phyloP scores from a whole-genome alignment of 2,329 filamentous ascomycete genomes.

The Aspergillus felis region DNA sequence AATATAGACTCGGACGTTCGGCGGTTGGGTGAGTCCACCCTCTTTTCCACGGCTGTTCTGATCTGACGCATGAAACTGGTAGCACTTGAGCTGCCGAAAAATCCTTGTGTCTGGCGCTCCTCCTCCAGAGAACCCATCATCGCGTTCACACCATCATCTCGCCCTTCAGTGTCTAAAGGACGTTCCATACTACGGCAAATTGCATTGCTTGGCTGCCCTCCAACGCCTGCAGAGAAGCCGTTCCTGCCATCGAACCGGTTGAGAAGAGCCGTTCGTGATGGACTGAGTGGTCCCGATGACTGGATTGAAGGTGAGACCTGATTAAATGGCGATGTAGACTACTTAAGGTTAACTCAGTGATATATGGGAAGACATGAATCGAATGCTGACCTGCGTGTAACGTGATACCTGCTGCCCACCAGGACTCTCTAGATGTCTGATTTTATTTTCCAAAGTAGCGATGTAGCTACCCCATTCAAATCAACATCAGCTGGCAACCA shows the following conservation, averaged over 20 bases:
- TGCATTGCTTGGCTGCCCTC: neutral
- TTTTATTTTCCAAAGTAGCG: slow-evolving; percentile 21
- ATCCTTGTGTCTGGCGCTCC: slow-evolving; percentile 39
- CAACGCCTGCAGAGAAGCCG: neutral
- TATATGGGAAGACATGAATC: neutral
- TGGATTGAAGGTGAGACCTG: neutral
- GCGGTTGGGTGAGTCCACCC: slow-evolving; percentile 19
- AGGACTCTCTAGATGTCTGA: slow-evolving; percentile 23
- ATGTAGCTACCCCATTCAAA: slow-evolving; percentile 24
- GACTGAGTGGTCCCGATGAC: neutral
- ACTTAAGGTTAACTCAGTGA: neutral
- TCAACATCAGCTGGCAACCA: neutral
- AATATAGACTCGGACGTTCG: slow-evolving; percentile 14
- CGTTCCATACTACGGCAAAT: neutral
- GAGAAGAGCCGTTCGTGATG: neutral
- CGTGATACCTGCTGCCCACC: slow-evolving; percentile 1
- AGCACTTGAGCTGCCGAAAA: slow-evolving; percentile 47
- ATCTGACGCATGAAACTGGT: slow-evolving; percentile 48
- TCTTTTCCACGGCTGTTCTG: slow-evolving; percentile 41
- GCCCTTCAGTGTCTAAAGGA: neutral
- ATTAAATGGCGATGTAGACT: slow-evolving; percentile 1
- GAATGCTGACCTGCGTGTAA: slow-evolving; percentile 7
- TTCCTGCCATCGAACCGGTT: neutral
- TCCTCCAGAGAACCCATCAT: slow-evolving; percentile 47
- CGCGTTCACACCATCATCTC: slow-evolving; percentile 37